phyloP scores from a whole-genome alignment of 495 filamentous ascomycete species.

The Xylaria castorea region DNA sequence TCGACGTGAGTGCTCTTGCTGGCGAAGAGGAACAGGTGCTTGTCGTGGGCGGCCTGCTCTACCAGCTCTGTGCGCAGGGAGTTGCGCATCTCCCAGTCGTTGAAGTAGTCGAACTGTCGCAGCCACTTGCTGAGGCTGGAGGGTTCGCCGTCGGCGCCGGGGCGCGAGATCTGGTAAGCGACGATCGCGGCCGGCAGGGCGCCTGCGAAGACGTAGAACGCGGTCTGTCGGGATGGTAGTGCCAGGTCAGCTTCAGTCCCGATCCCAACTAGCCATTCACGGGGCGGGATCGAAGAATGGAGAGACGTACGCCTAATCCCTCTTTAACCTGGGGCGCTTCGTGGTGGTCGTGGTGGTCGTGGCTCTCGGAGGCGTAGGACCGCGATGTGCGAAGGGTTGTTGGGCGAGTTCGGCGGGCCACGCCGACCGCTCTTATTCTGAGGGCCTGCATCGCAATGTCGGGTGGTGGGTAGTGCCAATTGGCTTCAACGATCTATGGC shows the following conservation, averaged over 20 bases:
- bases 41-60: slow-evolving; percentile 58
- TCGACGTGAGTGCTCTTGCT: slow-evolving; percentile 47
- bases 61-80: slow-evolving; percentile 46
- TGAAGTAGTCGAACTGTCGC: slow-evolving; percentile 43
- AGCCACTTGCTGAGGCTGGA: slow-evolving; percentile 44
- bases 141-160: slow-evolving; percentile 51
- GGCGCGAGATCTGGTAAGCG: slow-evolving; percentile 50
- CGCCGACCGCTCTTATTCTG: slow-evolving; percentile 48
- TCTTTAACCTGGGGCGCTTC: slow-evolving; percentile 47
- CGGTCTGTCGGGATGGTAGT: slow-evolving; percentile 38
- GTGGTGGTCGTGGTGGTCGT: slow-evolving; percentile 50
- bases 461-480: slow-evolving; percentile 38
- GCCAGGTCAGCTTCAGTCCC: slow-evolving; percentile 1
- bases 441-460: slow-evolving; percentile 51
- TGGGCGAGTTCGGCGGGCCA: slow-evolving; percentile 46
- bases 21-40: slow-evolving; percentile 48
- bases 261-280: not conserved
- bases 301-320: slow-evolving; percentile 50
- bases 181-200: slow-evolving; percentile 42
- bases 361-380: slow-evolving; percentile 53
- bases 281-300: not conserved
- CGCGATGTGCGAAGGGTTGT: slow-evolving; percentile 41
- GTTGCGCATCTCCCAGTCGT: slow-evolving; percentile 51
- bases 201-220: slow-evolving; percentile 48
- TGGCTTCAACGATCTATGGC: slow-evolving; percentile 31